Percentiles rank a stretch among this genome's conserved stretches.
These are phyloP conservation scores for Monotropa hypopitys DNA, from an alignment of 179 eudicot species.

Conservation along the genomic window DNA sequence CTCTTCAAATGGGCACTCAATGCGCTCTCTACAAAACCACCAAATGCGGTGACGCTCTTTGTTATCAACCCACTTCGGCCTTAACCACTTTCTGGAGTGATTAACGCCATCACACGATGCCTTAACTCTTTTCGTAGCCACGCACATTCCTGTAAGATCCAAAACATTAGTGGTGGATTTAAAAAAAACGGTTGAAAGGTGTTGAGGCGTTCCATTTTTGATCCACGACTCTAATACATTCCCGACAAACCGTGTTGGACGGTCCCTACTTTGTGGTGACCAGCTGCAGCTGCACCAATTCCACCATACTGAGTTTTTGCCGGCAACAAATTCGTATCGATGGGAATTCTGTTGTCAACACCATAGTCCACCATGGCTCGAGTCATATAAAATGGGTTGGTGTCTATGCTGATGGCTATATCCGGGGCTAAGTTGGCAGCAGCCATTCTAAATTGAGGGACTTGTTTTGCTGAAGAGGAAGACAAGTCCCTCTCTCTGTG, in stretches of 20 bases:
- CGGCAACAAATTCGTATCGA: conserved; percentile 26
- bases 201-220: background rate
- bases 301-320: conserved; percentile 24
- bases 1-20: background rate
- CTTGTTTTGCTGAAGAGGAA: conserved; percentile 15
- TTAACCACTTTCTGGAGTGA: background rate
- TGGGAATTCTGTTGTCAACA: conserved; percentile 19
- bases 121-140: too few species aligned
- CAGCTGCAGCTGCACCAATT: conserved; percentile 11
- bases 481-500: conserved; percentile 11
- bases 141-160: too few species aligned
- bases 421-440: conserved; percentile 25
- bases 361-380: conserved; percentile 21
- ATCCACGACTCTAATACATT: conserved; percentile 18
- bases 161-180: too few species aligned
- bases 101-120: too few species aligned
- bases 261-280: conserved; percentile 25
- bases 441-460: conserved; percentile 13
- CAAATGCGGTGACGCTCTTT: background rate
- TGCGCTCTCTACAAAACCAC: background rate
- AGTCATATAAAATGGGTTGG: conserved; percentile 29
- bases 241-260: conserved; percentile 24
- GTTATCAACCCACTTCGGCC: background rate
- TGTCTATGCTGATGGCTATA: conserved; percentile 30
- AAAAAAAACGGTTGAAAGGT: too few species aligned